Evolutionary conservation across 345 rosid species (phyloP).

Genomic region (Heritiera littoralis): DNA sequence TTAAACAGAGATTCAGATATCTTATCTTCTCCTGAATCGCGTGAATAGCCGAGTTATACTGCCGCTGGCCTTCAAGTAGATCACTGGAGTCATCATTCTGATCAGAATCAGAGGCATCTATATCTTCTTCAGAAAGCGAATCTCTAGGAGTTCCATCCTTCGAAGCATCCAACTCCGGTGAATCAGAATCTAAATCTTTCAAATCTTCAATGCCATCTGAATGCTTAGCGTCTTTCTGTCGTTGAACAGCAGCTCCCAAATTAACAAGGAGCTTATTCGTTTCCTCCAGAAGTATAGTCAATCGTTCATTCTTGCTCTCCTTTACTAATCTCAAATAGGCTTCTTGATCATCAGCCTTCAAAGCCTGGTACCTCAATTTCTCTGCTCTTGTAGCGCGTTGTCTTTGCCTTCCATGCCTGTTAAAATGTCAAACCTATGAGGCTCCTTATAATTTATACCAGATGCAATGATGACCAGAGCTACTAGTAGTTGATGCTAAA

Average conservation of each 20-base stretch:
- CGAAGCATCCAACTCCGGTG: conserved; percentile 67
- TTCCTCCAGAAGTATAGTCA: conserved; percentile 89
- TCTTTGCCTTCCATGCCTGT: conserved; percentile 98
- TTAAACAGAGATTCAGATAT: not conserved
- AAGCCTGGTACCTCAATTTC: conserved; percentile 91
- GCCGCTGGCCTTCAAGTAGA: conserved; percentile 95
- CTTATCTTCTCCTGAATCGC: conserved; percentile 89
- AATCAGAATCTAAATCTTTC: conserved; percentile 68
- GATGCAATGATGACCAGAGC: not conserved
- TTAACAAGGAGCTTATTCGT: conserved; percentile 93
- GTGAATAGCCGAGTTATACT: conserved; percentile 94
- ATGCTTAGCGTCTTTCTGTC: conserved; percentile 82
- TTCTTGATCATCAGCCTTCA: conserved; percentile 98
- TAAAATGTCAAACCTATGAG: conserved; percentile 5
- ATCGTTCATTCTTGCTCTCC: conserved; percentile 96
- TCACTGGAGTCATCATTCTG: conserved; percentile 77
- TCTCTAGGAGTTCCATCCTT: conserved; percentile 67
- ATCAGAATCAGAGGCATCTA: conserved; percentile 66
- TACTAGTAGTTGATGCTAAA: not conserved
- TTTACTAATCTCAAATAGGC: conserved; percentile 95
- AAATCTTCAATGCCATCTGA: conserved; percentile 68
- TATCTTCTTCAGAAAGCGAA: conserved; percentile 65
- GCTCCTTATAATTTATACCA: not conserved
- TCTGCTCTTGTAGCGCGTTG: conserved; percentile 98
- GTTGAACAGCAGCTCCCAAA: conserved; percentile 98